phyloP scores from a whole-genome alignment of 768 basidiomycete species.

The Sporobolomyces roseus region DNA sequence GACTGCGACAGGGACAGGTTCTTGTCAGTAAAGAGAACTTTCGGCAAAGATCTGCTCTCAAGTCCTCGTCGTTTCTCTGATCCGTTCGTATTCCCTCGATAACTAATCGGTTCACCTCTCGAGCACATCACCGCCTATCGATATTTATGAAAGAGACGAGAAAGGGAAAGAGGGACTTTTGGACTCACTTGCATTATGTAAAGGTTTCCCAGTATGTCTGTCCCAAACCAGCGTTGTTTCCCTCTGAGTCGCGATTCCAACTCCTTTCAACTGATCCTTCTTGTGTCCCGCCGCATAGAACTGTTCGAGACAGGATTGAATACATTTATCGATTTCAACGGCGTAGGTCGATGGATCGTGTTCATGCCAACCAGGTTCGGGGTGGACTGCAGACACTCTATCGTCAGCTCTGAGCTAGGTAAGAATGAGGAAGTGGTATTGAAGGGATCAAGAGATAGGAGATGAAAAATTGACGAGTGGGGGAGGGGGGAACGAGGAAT shows the following conservation, averaged over 20 bases:
- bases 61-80: no score
- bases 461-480: no score
- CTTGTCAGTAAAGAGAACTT: background rate
- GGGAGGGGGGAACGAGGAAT: background rate
- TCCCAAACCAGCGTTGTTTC: conserved; percentile 96
- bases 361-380: conserved; percentile 76
- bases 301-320: conserved; percentile 64
- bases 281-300: conserved; percentile 74
- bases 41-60: no score
- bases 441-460: no score
- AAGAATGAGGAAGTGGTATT: no score
- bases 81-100: no score
- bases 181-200: conserved; percentile 63
- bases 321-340: conserved; percentile 68
- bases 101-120: no score
- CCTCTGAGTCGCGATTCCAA: conserved; percentile 92
- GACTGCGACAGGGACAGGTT: no score
- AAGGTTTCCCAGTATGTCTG: conserved; percentile 76
- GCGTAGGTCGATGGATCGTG: conserved; percentile 84
- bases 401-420: no score
- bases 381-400: conserved; percentile 28
- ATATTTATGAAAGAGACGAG: background rate
- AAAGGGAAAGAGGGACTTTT: background rate
- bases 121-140: no score
- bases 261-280: conserved; percentile 77